Evolutionary conservation across 768 basidiomycete species (phyloP), one percentile per base, ranked within the genome.

Genomic region (Serendipita indica): DNA sequence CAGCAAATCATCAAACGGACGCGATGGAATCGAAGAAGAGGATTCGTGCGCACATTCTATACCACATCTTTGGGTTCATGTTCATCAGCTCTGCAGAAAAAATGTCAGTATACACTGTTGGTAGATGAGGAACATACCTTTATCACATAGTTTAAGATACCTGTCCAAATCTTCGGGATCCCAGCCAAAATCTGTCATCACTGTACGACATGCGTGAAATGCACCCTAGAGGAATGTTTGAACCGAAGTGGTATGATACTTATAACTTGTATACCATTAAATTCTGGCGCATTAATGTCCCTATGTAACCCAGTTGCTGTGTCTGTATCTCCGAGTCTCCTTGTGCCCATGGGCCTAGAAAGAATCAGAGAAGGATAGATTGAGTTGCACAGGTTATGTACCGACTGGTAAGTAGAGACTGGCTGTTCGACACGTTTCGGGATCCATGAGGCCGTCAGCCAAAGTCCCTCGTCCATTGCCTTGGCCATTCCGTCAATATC

Each of bases 401-500:
- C 49, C 49, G 49, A 54, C 30, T 18, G 49, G 49, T 16, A 54
- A 18, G 22, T 54, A 54, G 20, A 54, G 30, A 27, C 49, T 54
- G n/a, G n/a, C n/a, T n/a, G n/a, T n/a, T n/a, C n/a, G n/a, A n/a
- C n/a, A 54, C 49, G 49, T 54, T 54, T 27, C 22, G 30, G 49
- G 49, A 54, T 54, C 49, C 49, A 54, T 54, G 16, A 18, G 10
- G 16, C 20, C 7, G 10, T 54, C 20, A 3, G 16, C 49, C 49
- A 54, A 3, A 54, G 30, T 6, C 49, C 49, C 30, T 25, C 30
- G 30, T 54, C 49, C 22, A 54, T 25, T 3, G 49, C 49, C 22
- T 54, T 54, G 30, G 22, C 6, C 49, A 54, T 54, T 16, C 49
- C 49, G n/a, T 54, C n/a, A 18, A 54, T 54, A 30, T 54, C 49